Conservation (phyloP, 768 basidiomycete species). For the Phanerodontia chrysosporium region DNA sequence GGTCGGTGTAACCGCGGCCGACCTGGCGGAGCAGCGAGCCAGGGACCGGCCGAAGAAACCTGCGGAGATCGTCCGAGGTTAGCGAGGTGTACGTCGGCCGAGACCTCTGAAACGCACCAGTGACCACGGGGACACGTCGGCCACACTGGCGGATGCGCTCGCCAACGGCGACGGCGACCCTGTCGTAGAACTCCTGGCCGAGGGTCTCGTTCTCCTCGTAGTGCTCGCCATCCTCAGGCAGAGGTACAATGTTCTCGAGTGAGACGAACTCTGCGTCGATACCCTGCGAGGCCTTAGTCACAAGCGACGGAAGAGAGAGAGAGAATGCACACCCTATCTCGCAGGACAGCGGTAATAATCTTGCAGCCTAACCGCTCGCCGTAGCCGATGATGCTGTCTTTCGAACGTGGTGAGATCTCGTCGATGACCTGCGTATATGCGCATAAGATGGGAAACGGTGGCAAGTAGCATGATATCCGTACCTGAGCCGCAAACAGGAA, state of each 20-base stretch:
- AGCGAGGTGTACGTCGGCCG: background rate
- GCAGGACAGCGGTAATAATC: conserved; percentile 82
- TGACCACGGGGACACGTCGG: conserved; percentile 86
- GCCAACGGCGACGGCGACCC: conserved; percentile 65
- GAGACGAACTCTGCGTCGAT: conserved; percentile 96
- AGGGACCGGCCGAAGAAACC: conserved; percentile 95
- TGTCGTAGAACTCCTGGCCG: conserved; percentile 87
- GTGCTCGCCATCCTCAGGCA: conserved; percentile 50
- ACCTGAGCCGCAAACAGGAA: conserved; percentile 92
- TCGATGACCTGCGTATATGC: conserved; percentile 72
- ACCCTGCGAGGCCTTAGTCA: conserved; percentile 43
- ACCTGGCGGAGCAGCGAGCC: conserved; percentile 91
- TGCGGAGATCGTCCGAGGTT: conserved; percentile 23
- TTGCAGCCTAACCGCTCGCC: conserved; percentile 91
- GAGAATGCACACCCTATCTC: conserved; percentile 64
- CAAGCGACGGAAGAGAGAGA: background rate
- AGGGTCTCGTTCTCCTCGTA: conserved; percentile 52
- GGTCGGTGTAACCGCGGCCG: conserved; percentile 95
- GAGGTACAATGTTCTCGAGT: conserved; percentile 82
- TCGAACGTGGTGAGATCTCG: conserved; percentile 91
- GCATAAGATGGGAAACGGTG: background rate
- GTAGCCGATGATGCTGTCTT: conserved; percentile 90
- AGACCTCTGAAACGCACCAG: conserved; percentile 48
- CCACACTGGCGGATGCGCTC: conserved; percentile 77
- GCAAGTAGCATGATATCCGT: conserved; percentile 13